Evolutionary conservation across 164 flowering plant species (phyloP).

Genomic region (Cinnamomum chago): DNA sequence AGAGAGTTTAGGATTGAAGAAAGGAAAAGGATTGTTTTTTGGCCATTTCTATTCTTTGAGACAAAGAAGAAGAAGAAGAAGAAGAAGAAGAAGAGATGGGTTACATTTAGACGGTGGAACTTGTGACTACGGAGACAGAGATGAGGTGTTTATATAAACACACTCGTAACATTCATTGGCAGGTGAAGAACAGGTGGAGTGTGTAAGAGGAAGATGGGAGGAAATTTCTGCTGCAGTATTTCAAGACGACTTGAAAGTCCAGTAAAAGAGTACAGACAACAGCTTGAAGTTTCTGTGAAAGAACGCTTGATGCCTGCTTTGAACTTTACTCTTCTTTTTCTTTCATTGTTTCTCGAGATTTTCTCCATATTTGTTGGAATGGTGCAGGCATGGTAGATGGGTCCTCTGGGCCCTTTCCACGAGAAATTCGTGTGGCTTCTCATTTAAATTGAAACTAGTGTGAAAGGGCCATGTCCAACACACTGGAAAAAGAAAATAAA

Average conservation of each 20-base stretch:
- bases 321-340: no score
- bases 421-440: no score
- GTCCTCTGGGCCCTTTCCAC: no score
- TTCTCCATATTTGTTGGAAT: no score
- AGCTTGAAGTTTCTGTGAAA: not conserved
- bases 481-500: no score
- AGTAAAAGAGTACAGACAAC: not conserved
- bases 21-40: not conserved
- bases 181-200: not conserved
- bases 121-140: not conserved
- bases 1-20: not conserved
- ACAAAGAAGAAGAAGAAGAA: not conserved
- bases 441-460: no score
- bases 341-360: no score
- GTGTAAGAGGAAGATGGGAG: not conserved
- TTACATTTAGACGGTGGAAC: not conserved
- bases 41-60: not conserved
- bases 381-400: no score
- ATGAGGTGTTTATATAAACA: not conserved
- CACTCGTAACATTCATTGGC: not conserved
- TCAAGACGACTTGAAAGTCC: not conserved
- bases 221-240: not conserved
- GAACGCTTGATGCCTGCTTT: not conserved
- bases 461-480: no score
- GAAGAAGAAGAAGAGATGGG: not conserved